Base-by-base conservation (phyloP, 2,329 filamentous ascomycete genomes). In the Phaeosphaeriaceae sp. region DNA sequence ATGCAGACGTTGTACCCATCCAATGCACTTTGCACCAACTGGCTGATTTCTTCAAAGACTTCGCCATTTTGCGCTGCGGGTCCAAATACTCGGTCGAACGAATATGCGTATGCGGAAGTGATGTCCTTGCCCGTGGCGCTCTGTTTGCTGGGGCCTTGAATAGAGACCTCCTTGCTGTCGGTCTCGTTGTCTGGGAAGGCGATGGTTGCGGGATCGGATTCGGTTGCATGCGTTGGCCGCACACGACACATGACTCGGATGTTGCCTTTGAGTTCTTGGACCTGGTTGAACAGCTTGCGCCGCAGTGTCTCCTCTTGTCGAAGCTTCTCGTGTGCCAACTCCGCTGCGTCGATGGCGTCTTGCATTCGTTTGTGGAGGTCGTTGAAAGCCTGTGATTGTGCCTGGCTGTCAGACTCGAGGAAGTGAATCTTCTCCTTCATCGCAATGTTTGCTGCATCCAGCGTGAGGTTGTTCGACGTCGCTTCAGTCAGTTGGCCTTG, bases 1-100 rank as follows among this genome's bases (percentile, higher is more conserved):
- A 99, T 98, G 79, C 94, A 98, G 52, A 99, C 95, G 68, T 98
- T 99, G 82, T 97, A 99, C 1, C 95, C 95, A 72, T 99, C 95
- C 42, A 99, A 84, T 0, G 96, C 95, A 68, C 92, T 97, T 79
- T 99, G 95, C 1, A 99, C 94, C 32, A 99, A 86, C 75, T 99
- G 95, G 56, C 93, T 96, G 74, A 98, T 98, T 75, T 99, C 95
- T 55, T 92, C 92, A 74, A 99, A 99, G 1, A 99, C 89, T 65
- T 97, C 91, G 19, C 88, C 84, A 74, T 99, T 99, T 66, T 90
- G 86, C 1, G 90, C 88, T 0, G 82, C 79, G 0, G 94, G 93
- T 0, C 89, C 86, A 73, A 99, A 99, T 0, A 98, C 94, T 8
- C 94, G 90, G 73, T 99, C 95, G 73, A 98, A 99, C 47, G 91